Conservation (phyloP, 306 rosid genomes). For the Senna tora region DNA sequence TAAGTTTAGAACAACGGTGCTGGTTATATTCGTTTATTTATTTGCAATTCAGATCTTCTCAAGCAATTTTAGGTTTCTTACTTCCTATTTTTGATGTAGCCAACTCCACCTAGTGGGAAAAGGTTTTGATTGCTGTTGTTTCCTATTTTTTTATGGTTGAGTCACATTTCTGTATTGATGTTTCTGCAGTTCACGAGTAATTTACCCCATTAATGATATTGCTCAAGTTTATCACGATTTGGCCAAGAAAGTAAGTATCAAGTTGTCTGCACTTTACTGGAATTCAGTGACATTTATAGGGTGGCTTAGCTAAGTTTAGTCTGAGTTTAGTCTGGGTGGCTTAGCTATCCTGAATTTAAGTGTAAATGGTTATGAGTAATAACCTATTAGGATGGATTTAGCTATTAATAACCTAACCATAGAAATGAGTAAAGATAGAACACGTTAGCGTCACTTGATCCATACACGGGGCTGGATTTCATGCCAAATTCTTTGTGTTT, state of each 20-base stretch:
- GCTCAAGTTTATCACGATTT: slow-evolving; percentile 77
- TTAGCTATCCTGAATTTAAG: slow-evolving; percentile 24
- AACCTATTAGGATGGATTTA: too few species aligned
- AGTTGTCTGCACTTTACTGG: neutral
- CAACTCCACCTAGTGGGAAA: too few species aligned
- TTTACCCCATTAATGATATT: slow-evolving; percentile 72
- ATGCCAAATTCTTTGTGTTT: slow-evolving; percentile 2
- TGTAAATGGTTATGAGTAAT: slow-evolving; percentile 31
- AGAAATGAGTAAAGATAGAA: too few species aligned
- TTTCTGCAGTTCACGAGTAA: slow-evolving; percentile 74
- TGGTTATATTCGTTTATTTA: slow-evolving; percentile 27
- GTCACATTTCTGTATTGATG: slow-evolving; percentile 30
- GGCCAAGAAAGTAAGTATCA: slow-evolving; percentile 69
- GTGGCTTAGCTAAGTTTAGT: too few species aligned
- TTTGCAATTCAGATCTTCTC: slow-evolving; percentile 13
- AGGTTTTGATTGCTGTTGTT: too few species aligned
- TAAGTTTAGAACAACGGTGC: slow-evolving; percentile 42
- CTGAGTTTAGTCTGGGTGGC: neutral
- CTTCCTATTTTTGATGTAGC: neutral
- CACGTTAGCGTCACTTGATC: too few species aligned
- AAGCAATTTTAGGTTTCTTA: slow-evolving; percentile 11
- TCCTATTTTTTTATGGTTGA: too few species aligned
- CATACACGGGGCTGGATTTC: slow-evolving; percentile 22
- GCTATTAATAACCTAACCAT: too few species aligned
- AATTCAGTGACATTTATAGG: neutral